Conservation (phyloP, 2,329 filamentous ascomycete species). For the Pezicula neosporulosa region DNA sequence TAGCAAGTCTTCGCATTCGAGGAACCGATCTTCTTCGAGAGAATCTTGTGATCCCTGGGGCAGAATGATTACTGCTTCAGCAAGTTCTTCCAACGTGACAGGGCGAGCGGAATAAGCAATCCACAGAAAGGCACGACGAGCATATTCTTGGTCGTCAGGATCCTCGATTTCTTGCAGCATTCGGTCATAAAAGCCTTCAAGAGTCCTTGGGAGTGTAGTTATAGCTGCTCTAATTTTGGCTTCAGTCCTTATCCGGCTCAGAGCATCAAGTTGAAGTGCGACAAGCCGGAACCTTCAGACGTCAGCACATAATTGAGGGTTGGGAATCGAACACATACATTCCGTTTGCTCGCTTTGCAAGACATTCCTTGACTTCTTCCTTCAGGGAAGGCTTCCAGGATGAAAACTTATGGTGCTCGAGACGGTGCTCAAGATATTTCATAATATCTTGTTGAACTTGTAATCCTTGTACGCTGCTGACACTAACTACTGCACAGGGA, state of each 20-base stretch:
- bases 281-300: conserved; percentile 12
- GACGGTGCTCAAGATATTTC: conserved; percentile 2
- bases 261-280: conserved; percentile 11
- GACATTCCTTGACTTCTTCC: background rate
- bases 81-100: background rate
- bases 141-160: background rate
- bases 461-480: background rate
- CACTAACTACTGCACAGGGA: background rate
- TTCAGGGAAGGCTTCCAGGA: background rate
- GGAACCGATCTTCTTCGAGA: background rate
- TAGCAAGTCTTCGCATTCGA: background rate
- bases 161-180: conserved; percentile 2
- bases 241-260: background rate
- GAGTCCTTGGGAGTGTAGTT: conserved; percentile 4
- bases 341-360: conserved; percentile 3
- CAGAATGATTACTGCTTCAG: background rate
- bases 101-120: conserved; percentile 16
- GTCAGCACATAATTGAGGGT: background rate
- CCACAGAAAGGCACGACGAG: conserved; percentile 17
- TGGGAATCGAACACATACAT: conserved; percentile 1
- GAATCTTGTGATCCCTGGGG: background rate
- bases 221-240: background rate
- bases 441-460: conserved; percentile 3
- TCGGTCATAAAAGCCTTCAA: conserved; percentile 10
- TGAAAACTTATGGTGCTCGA: background rate